A percentile compares a stretch with the other conserved stretches of the same genome.
phyloP scores from a whole-genome alignment of 2,329 filamentous ascomycete genomes.

The Ophiostoma angusticollis region DNA sequence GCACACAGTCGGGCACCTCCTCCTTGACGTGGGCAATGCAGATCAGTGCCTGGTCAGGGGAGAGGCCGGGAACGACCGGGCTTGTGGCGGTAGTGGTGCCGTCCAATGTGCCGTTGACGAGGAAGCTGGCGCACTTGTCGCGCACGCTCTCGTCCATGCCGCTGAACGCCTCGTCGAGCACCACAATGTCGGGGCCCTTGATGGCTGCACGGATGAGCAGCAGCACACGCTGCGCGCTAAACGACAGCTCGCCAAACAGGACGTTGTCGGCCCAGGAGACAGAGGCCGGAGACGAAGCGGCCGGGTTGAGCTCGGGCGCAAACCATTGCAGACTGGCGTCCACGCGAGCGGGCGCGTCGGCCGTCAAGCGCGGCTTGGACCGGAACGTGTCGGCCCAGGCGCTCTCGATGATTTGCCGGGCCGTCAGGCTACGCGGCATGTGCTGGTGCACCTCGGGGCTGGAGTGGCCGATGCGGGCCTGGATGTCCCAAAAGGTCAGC shows the following conservation, averaged over 20 bases:
- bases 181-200: constrained; percentile 67
- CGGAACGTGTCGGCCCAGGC: constrained; percentile 86
- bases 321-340: constrained; percentile 67
- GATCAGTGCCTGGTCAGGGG: constrained; percentile 73
- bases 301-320: constrained; percentile 59
- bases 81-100: no score
- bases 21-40: constrained; percentile 85
- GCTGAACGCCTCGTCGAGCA: constrained; percentile 79
- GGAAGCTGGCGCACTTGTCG: constrained; percentile 77
- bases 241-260: constrained; percentile 61
- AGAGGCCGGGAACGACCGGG: no score
- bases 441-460: constrained; percentile 90
- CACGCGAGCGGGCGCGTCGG: constrained; percentile 44
- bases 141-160: constrained; percentile 70
- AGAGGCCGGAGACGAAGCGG: constrained; percentile 5
- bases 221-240: constrained; percentile 71
- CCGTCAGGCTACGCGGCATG: constrained; percentile 65
- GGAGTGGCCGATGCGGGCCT: constrained; percentile 79
- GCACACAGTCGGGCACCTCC: constrained; percentile 72
- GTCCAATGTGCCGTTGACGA: constrained; percentile 56
- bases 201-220: constrained; percentile 74
- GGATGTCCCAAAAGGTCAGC: constrained; percentile 86
- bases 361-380: constrained; percentile 51
- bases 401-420: constrained; percentile 66
- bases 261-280: constrained; percentile 53